A percentile compares a stretch with the other conserved stretches of the same genome.
Evolutionary conservation across 306 rosid species (phyloP).

Genomic region (Prunus kanzakura): DNA sequence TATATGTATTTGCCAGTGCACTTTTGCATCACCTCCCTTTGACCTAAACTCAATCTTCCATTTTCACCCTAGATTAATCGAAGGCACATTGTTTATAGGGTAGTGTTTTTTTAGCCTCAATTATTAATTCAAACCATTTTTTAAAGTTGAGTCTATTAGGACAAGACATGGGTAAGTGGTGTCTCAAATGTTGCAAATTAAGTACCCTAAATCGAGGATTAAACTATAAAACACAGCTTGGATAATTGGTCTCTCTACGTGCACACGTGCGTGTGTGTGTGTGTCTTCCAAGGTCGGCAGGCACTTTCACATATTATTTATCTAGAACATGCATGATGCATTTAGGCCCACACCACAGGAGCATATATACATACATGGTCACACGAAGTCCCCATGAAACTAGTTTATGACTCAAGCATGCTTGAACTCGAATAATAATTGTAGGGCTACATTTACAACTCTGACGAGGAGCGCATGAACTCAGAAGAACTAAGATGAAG

Average conservation of each 20-base stretch:
- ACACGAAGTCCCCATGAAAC: constrained; percentile 11
- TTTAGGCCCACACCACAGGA: background rate
- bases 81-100: background rate
- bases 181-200: constrained; percentile 1
- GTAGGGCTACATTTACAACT: background rate
- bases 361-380: background rate
- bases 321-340: background rate
- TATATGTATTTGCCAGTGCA: background rate
- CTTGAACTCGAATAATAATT: background rate
- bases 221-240: background rate
- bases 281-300: background rate
- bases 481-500: background rate
- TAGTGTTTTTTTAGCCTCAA: background rate
- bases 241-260: background rate
- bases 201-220: constrained; percentile 10
- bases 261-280: background rate
- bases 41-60: constrained; percentile 12
- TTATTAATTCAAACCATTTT: background rate
- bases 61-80: background rate
- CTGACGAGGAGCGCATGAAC: constrained; percentile 18
- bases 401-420: background rate
- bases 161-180: background rate
- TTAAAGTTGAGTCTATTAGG: background rate
- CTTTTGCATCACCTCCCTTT: background rate
- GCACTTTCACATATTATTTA: too few species aligned